These are phyloP conservation scores for Fusarium vanettenii DNA, from an alignment of 2,329 filamentous ascomycete genomes.

Conservation along the genomic window DNA sequence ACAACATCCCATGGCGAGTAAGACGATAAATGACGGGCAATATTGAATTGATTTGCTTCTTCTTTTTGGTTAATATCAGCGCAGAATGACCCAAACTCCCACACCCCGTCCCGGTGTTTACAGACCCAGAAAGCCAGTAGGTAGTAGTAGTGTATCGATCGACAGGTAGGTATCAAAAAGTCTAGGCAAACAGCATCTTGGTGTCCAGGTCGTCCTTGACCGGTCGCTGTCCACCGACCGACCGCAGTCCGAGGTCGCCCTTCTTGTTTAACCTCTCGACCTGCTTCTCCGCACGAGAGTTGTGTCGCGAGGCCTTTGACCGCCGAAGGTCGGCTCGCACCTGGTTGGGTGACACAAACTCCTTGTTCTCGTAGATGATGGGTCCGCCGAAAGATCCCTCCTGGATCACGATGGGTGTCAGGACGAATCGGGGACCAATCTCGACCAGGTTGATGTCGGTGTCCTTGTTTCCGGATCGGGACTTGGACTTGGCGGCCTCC, in stretches of 20 bases:
- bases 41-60: slow-evolving; percentile 16
- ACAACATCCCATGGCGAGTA: not conserved
- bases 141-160: slow-evolving; percentile 22
- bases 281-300: slow-evolving; percentile 78
- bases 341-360: slow-evolving; percentile 97
- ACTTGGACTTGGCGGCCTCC: slow-evolving; percentile 55
- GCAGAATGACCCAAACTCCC: slow-evolving; percentile 44
- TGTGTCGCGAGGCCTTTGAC: slow-evolving; percentile 82
- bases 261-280: slow-evolving; percentile 80
- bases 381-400: slow-evolving; percentile 96
- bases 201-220: slow-evolving; percentile 80
- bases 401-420: slow-evolving; percentile 94
- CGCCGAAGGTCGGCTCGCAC: slow-evolving; percentile 83
- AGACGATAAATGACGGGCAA: slow-evolving; percentile 10
- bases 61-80: slow-evolving; percentile 38
- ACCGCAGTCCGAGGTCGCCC: slow-evolving; percentile 79
- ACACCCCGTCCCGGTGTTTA: slow-evolving; percentile 37
- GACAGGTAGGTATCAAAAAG: slow-evolving; percentile 41
- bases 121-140: slow-evolving; percentile 41
- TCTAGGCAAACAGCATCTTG: slow-evolving; percentile 77
- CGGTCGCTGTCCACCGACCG: slow-evolving; percentile 70
- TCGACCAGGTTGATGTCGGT: slow-evolving; percentile 88
- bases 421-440: slow-evolving; percentile 91
- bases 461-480: slow-evolving; percentile 57
- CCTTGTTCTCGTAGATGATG: slow-evolving; percentile 97